These are phyloP conservation scores for Roridomyces roridus DNA, from an alignment of 768 basidiomycete species.

Conservation along the genomic window DNA sequence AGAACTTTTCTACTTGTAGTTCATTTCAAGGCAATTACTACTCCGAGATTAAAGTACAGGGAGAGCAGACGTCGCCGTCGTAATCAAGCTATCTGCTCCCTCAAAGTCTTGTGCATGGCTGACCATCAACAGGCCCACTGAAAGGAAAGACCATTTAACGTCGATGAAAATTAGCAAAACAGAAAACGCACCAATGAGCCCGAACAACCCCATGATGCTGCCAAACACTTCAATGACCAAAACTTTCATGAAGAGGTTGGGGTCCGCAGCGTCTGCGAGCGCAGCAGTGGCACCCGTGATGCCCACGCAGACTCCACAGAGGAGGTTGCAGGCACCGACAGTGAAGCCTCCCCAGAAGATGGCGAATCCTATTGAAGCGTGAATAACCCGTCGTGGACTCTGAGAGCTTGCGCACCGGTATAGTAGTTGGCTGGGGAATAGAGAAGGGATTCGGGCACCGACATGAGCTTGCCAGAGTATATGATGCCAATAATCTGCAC, in stretches of 20 bases:
- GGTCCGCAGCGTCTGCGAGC: constrained; percentile 93
- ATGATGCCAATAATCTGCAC: constrained; percentile 93
- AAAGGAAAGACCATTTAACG: constrained; percentile 10
- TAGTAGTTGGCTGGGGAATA: constrained; percentile 92
- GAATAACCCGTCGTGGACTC: no score
- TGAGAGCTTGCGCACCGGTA: constrained; percentile 68
- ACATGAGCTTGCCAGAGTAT: constrained; percentile 81
- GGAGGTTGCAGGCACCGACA: constrained; percentile 91
- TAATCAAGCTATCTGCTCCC: no score
- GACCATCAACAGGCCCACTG: constrained; percentile 86
- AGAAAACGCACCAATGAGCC: constrained; percentile 78
- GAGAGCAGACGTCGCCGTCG: no score
- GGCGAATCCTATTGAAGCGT: constrained; percentile 89
- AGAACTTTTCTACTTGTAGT: no score
- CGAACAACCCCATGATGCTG: constrained; percentile 91
- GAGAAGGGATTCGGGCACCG: constrained; percentile 66
- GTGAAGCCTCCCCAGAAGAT: constrained; percentile 98
- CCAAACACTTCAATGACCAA: constrained; percentile 96
- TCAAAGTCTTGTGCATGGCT: constrained; percentile 65
- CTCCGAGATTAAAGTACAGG: no score
- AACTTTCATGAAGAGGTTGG: constrained; percentile 93
- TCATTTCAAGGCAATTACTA: no score
- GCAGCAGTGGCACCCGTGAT: constrained; percentile 96
- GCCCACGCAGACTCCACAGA: constrained; percentile 94
- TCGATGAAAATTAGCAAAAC: not conserved